Percentiles rank a stretch among this genome's conserved stretches.
These are phyloP conservation scores for Cornus controversa DNA, from an alignment of 148 eudicot genomes.

Conservation along the genomic window DNA sequence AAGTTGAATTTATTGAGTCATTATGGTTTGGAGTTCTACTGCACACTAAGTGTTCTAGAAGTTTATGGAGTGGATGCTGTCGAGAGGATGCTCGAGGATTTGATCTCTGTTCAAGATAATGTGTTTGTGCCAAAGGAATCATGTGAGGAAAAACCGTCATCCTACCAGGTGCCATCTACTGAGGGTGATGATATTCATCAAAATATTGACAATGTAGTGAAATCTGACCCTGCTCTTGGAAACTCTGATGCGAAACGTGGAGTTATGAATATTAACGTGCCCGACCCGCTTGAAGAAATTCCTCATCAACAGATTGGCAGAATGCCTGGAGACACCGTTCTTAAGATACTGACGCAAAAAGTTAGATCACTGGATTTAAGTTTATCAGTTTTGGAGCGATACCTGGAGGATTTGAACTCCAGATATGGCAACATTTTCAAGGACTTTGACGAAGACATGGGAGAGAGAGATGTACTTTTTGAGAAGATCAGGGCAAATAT, in stretches of 20 bases:
- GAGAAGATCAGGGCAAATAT: slow-evolving; percentile 64
- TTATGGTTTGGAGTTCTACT: slow-evolving; percentile 91
- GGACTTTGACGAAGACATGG: slow-evolving; percentile 71
- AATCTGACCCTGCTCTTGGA: slow-evolving; percentile 27
- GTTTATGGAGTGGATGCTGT: slow-evolving; percentile 98
- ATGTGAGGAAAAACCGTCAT: slow-evolving; percentile 30
- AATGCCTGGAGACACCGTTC: slow-evolving; percentile 96
- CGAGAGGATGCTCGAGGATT: slow-evolving; percentile 92
- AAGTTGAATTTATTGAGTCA: slow-evolving; percentile 77
- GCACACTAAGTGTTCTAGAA: slow-evolving; percentile 85
- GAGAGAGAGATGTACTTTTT: slow-evolving; percentile 54
- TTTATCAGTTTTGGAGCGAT: slow-evolving; percentile 80
- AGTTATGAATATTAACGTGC: slow-evolving; percentile 21
- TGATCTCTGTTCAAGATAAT: slow-evolving; percentile 67
- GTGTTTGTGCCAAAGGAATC: slow-evolving; percentile 29
- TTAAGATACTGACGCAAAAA: slow-evolving; percentile 95
- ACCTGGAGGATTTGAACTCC: slow-evolving; percentile 80
- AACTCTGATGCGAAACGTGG: slow-evolving; percentile 35
- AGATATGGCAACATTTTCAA: slow-evolving; percentile 68
- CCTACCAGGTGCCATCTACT: slow-evolving; percentile 19
- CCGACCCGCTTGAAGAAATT: slow-evolving; percentile 71
- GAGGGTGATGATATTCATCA: slow-evolving; percentile 30
- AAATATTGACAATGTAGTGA: slow-evolving; percentile 23
- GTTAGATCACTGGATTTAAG: slow-evolving; percentile 80
- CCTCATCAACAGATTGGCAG: slow-evolving; percentile 75